phyloP scores from a whole-genome alignment of 768 basidiomycete species.

The Calocybe gangraenosa region DNA sequence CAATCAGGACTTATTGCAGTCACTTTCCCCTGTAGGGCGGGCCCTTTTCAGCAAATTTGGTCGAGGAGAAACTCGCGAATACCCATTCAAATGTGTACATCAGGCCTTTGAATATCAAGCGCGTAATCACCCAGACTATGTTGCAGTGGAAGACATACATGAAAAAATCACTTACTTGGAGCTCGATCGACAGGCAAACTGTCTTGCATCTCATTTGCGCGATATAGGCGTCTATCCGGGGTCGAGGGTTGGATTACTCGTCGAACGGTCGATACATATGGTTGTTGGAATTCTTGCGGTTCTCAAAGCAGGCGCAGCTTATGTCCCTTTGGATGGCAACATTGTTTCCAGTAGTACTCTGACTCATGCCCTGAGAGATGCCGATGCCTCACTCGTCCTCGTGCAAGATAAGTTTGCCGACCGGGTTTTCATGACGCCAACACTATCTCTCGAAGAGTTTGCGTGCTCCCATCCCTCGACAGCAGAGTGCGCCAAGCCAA shows the following conservation, averaged over 20 bases:
- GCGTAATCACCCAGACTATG: slow-evolving; percentile 29
- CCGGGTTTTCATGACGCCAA: slow-evolving; percentile 27
- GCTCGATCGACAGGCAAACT: slow-evolving; percentile 42
- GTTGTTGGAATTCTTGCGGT: slow-evolving; percentile 49
- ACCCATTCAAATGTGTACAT: slow-evolving; percentile 47
- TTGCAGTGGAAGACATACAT: slow-evolving; percentile 49
- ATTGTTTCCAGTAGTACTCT: slow-evolving; percentile 50
- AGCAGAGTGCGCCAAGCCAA: slow-evolving; percentile 29
- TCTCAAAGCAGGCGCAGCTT: slow-evolving; percentile 54
- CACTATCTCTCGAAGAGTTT: slow-evolving; percentile 28
- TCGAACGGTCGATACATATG: slow-evolving; percentile 50
- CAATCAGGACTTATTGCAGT: slow-evolving; percentile 12
- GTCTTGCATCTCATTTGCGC: slow-evolving; percentile 39
- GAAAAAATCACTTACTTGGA: slow-evolving; percentile 45
- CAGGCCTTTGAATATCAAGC: slow-evolving; percentile 53
- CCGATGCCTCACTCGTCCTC: slow-evolving; percentile 37
- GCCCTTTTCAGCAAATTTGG: slow-evolving; percentile 42
- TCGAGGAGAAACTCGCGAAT: slow-evolving; percentile 29
- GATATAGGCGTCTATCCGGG: slow-evolving; percentile 39
- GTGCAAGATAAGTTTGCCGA: slow-evolving; percentile 36
- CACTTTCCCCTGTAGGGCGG: slow-evolving; percentile 36
- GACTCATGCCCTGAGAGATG: slow-evolving; percentile 44
- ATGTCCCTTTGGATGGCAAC: slow-evolving; percentile 55
- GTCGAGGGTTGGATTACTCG: slow-evolving; percentile 48
- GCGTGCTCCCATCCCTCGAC: slow-evolving; percentile 20